These are phyloP conservation scores for Lepidium sativum DNA, from an alignment of 345 rosid species.

Conservation along the genomic window DNA sequence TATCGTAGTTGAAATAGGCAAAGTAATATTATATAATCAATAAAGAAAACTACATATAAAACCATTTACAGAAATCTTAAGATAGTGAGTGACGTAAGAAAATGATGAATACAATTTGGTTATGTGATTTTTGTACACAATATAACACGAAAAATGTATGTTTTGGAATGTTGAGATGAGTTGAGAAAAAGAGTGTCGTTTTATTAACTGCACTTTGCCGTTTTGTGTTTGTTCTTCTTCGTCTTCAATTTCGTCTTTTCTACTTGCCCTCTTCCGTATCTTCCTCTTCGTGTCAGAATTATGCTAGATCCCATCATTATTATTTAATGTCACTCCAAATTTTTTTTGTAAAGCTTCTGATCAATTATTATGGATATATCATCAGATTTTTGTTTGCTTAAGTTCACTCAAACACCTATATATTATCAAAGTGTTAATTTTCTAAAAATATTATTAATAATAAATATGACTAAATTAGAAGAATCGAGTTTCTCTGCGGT, in stretches of 20 bases:
- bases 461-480: too few relatives aligned
- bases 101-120: slow-evolving; percentile 4
- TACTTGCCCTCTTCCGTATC: slow-evolving; percentile 13
- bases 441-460: too few relatives aligned
- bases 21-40: too few relatives aligned
- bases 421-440: too few relatives aligned
- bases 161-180: slow-evolving; percentile 13
- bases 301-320: slow-evolving; percentile 19
- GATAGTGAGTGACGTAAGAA: slow-evolving; percentile 10
- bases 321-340: neutral
- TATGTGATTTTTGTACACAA: neutral
- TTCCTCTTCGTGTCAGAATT: slow-evolving; percentile 19
- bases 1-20: too few relatives aligned
- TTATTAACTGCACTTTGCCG: slow-evolving; percentile 22
- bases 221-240: slow-evolving; percentile 23
- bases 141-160: neutral
- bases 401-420: too few relatives aligned
- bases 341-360: neutral
- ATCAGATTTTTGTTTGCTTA: too few relatives aligned
- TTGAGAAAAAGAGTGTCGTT: slow-evolving; percentile 20
- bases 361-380: too few relatives aligned
- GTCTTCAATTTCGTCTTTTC: slow-evolving; percentile 13
- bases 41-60: too few relatives aligned
- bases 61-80: too few relatives aligned
- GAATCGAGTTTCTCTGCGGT: too few relatives aligned